Evolutionary conservation across 1,284 basidiomycete genomes (phyloP), one percentile per base, ranked within the genome.

Genomic region (Vanrija pseudolonga): DNA sequence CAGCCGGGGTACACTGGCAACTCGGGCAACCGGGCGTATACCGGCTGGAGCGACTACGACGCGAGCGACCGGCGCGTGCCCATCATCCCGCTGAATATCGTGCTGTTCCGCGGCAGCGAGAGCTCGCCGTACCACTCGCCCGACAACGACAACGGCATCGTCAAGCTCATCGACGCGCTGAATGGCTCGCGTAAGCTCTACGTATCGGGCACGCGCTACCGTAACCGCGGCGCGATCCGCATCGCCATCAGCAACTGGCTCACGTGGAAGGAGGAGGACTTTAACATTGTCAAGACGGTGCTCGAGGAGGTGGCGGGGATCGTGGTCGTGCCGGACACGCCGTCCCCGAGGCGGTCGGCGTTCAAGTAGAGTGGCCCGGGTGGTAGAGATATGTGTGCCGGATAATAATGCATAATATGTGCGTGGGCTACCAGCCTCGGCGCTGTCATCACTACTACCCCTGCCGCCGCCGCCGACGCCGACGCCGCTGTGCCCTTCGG

Each of bases 241-340:
- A 53, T 81, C 18, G 80, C 80, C 0, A 78, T 81, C 8, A 74
- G 73, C 19, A 80, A 81, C 63, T 80, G 79, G 78, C 59, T 68
- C 53, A 80, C 80, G 6, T 76, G 71, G 3, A 56, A 6, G 60
- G 62, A 39, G 60, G 65, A 59, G 20, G 70, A 74, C 38, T 59
- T 11, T 19, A 45, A 62, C 8, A 53, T 67, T 14, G 63, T 71
- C 0, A 51, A 47, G 41, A 44, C 42, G 2, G 65, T 68, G 6
- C 54, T 72, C 17, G 61, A 64, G 40, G 50, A 55, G 24, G 57
- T 64, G 32, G 32, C 32, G 12, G 32, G 32, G 12, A 32, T 32
- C 5, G 4, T 4, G 7, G 32, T 32, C 12, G 32, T 32, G 32
- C 32, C 32, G 2, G 12, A 12, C 32, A 32, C 32, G 6, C 12